Base-by-base conservation (phyloP, 2,329 filamentous ascomycete genomes). In the Pleomassaria siparia region DNA sequence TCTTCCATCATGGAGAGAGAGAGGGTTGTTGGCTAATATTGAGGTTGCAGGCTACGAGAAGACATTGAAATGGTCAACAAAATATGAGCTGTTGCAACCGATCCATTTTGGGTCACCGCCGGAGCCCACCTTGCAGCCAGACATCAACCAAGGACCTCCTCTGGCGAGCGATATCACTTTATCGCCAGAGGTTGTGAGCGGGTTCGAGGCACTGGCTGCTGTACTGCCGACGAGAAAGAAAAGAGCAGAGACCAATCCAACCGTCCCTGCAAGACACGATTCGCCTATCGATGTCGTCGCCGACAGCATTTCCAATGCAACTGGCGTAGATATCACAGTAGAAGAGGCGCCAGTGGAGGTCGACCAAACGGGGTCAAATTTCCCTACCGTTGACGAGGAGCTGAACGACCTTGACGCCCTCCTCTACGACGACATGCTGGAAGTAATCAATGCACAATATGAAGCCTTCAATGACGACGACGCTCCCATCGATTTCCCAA, bases 41-140 rank as follows among this genome's bases (percentile, higher is more conserved):
- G n/a, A 10, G 7, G 35, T 22, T 21, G 18, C 6, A 37, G 35
- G 35, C 5, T 77, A 76, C 42, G 70, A 71, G 54, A 74, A 75
- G 58, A 72, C 70, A 41, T 56, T 77, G 36, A 74, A 74, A 42
- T 78, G 75, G 75, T 76, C 72, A 9, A 74, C 72, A 39, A 78
- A 77, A 53, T 75, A 77, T 58, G 74, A 77, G 55, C 67, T 75
- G n/a, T 69, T 72, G 43, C 67, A 69, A 29, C 66, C 72, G 11
- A 55, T 58, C 20, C 55, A 60, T 33, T 60, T 65, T 40, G 59
- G 57, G 12, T 43, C 55, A 6, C 53, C 55, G 22, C 49, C 58
- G 10, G 60, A 57, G 37, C 32, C 52, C 39, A 45, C 43, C 20
- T 40, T 50, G 11, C 47, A 51, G 24, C 36, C 48, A 47, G 45